Percentiles rank a stretch among this genome's conserved stretches.
phyloP scores from a whole-genome alignment of 345 rosid species.

The Schrenkiella parvula region DNA sequence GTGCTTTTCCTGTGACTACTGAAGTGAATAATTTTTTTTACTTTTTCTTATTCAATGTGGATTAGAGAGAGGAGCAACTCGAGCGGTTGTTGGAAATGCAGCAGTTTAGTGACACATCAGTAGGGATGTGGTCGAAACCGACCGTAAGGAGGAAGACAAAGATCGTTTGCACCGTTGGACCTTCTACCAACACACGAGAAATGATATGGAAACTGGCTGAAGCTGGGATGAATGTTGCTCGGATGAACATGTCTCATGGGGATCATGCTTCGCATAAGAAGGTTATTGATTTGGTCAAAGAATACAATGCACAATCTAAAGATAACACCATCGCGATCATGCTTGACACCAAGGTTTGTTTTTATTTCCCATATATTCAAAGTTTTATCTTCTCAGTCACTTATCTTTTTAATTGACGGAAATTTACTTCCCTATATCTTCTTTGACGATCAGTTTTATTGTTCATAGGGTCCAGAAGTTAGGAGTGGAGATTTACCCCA shows the following conservation, averaged over 20 bases:
- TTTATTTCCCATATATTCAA: background rate
- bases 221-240: constrained; percentile 97
- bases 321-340: constrained; percentile 91
- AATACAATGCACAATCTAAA: constrained; percentile 83
- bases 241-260: constrained; percentile 98
- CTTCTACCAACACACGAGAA: constrained; percentile 84
- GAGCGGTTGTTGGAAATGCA: constrained; percentile 48
- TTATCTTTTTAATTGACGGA: background rate
- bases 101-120: constrained; percentile 56
- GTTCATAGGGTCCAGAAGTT: constrained; percentile 88
- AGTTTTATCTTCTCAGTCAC: background rate
- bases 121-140: constrained; percentile 85
- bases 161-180: constrained; percentile 97
- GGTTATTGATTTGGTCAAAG: constrained; percentile 97
- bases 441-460: constrained; percentile 4
- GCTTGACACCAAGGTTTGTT: constrained; percentile 93
- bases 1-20: background rate
- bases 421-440: background rate
- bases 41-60: background rate
- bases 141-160: constrained; percentile 82
- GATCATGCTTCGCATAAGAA: constrained; percentile 97
- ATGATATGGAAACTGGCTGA: constrained; percentile 99
- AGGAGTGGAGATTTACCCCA: constrained; percentile 99
- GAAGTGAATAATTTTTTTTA: background rate
- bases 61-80: constrained; percentile 50